Base-by-base conservation (phyloP, 768 basidiomycete genomes). In the Fomitopsis pulvina region DNA sequence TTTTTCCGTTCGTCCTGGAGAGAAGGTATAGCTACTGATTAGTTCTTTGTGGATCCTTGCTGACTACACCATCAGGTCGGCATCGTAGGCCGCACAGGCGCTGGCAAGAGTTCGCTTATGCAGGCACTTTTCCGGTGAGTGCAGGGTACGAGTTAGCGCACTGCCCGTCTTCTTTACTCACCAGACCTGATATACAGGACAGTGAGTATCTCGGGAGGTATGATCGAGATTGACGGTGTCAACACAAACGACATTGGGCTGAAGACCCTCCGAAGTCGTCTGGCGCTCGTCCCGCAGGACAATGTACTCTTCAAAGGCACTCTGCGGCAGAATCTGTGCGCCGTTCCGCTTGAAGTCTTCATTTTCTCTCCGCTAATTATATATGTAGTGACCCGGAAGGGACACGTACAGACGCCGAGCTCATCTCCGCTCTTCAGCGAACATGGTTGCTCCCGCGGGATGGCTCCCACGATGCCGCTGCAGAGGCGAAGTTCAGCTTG, bases 21-120 rank as follows among this genome's bases (percentile, higher is more conserved):
- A 97, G 68, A 95, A 96, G 71, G 83, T 96, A 32, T 67, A 72
- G n/a, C n/a, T n/a, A n/a, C n/a, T n/a, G n/a, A n/a, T n/a, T n/a
- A n/a, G 37, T 34, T 7, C 8, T 42, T 27, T 5, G 4, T 26
- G 38, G 7, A 9, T 12, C 25, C 6, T 43, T 45, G 16, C 8
- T 42, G 12, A 21, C 18, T 14, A 6, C 25, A n/a, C 32, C 5
- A 14, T 21, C 10, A 65, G 64, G 66, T 77, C 44, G 77, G 77
- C 10, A 72, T 79, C 48, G 72, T 75, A 16, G 75, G 75, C 0
- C 56, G 76, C 2, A 77, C 75, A 2, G 76, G 76, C 24, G 58
- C 58, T 20, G 77, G 77, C 27, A 80, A 80, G 63, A 21, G 41
- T 41, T 26, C 21, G 24, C 41, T 41, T 5, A 22, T 26, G 24